Percentiles rank a stretch among this genome's conserved stretches.
Conservation (phyloP, 2,329 filamentous ascomycete species). For the Elsinoe perseae region DNA sequence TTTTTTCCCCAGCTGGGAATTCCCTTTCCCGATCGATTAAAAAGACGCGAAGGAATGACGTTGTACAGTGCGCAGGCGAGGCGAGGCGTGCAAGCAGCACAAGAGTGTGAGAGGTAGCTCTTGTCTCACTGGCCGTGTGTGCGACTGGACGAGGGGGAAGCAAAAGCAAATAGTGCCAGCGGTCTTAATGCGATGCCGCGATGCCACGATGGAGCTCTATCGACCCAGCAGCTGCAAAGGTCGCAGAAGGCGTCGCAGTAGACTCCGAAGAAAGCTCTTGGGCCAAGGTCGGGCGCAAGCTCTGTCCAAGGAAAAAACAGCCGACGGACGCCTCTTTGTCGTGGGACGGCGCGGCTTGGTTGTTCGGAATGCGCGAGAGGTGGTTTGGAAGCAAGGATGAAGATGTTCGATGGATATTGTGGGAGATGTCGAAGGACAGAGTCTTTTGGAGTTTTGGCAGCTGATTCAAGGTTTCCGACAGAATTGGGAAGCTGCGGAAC, state of each 20-base stretch:
- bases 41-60: conserved; percentile 13
- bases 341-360: neutral
- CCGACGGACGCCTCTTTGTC: neutral
- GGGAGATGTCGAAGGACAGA: too few relatives aligned
- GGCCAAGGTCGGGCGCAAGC: neutral
- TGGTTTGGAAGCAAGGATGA: conserved; percentile 1
- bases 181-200: too few relatives aligned
- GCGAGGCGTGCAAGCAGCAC: neutral
- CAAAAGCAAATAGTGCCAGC: neutral
- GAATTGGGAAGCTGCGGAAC: conserved; percentile 3
- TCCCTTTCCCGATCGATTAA: neutral
- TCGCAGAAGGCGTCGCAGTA: conserved; percentile 10
- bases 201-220: neutral
- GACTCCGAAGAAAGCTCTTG: neutral
- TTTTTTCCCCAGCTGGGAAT: neutral
- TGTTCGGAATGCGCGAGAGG: neutral
- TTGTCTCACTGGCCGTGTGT: too few relatives aligned
- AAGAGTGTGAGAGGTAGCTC: neutral
- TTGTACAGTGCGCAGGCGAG: conserved; percentile 2
- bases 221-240: conserved; percentile 8
- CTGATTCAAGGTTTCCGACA: neutral
- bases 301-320: neutral
- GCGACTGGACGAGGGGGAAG: neutral
- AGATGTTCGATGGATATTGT: too few relatives aligned
- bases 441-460: too few relatives aligned